Evolutionary conservation across 1,284 basidiomycete genomes (phyloP).

Genomic region (Cerrena zonata): DNA sequence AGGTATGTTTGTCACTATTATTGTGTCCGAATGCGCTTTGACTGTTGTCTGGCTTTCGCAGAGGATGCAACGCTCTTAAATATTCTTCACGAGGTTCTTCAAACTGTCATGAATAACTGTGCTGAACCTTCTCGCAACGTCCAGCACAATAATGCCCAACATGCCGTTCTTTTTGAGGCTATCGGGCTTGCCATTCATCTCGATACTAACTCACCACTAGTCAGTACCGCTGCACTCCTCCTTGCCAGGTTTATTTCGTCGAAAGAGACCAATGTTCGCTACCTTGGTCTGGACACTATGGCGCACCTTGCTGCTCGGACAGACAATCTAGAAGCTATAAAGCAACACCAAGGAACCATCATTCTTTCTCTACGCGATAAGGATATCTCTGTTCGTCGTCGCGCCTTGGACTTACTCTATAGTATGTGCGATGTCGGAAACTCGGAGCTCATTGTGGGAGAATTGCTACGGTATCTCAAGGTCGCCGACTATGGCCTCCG

Average conservation of each 20-base stretch:
- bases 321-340: constrained; percentile 86
- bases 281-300: constrained; percentile 97
- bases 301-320: constrained; percentile 93
- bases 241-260: constrained; percentile 94
- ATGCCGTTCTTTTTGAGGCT: constrained; percentile 96
- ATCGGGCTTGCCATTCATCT: constrained; percentile 96
- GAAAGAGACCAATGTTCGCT: constrained; percentile 97
- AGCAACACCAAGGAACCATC: constrained; percentile 93
- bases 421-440: constrained; percentile 98
- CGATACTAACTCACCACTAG: constrained; percentile 86
- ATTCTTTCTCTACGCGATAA: constrained; percentile 91
- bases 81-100: constrained; percentile 79
- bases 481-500: constrained; percentile 93
- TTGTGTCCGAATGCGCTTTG: background rate
- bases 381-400: constrained; percentile 91
- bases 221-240: constrained; percentile 84
- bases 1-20: constrained; percentile 42
- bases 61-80: constrained; percentile 79
- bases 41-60: constrained; percentile 25
- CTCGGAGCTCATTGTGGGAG: constrained; percentile 90
- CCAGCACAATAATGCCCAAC: constrained; percentile 97
- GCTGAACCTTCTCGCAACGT: constrained; percentile 90
- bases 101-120: constrained; percentile 88
- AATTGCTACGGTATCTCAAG: constrained; percentile 86
- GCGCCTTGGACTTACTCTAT: constrained; percentile 92